These are phyloP conservation scores for Xylariaceae sp. DNA, from an alignment of 2,329 filamentous ascomycete genomes.

Conservation along the genomic window DNA sequence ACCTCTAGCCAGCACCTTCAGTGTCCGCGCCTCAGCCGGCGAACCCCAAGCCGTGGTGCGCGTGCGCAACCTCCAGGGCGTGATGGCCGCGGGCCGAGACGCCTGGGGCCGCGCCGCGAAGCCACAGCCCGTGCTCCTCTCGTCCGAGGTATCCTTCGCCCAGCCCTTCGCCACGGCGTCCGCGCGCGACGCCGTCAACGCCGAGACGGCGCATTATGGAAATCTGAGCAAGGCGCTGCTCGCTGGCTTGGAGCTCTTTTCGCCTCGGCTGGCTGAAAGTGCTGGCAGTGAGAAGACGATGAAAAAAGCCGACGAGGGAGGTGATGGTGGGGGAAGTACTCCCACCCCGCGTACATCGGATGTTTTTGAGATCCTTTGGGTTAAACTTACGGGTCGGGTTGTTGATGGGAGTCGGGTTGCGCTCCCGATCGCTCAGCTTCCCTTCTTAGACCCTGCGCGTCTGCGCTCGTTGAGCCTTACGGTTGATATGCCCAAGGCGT, in stretches of 20 bases:
- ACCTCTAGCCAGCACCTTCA: conserved; percentile 34
- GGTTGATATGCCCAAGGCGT: conserved; percentile 61
- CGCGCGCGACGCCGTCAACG: conserved; percentile 52
- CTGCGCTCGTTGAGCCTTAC: conserved; percentile 47
- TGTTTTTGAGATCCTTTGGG: conserved; percentile 36
- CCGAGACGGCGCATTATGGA: conserved; percentile 73
- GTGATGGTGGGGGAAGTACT: background rate
- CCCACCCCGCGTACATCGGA: conserved; percentile 23
- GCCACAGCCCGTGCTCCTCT: conserved; percentile 57
- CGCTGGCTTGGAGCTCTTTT: conserved; percentile 36
- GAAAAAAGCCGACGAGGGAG: background rate
- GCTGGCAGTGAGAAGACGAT: conserved; percentile 3
- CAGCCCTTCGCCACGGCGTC: conserved; percentile 54
- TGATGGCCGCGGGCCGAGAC: conserved; percentile 53
- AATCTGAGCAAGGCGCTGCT: conserved; percentile 61
- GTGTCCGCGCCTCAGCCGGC: conserved; percentile 36
- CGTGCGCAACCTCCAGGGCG: conserved; percentile 56
- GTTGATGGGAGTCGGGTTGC: conserved; percentile 31
- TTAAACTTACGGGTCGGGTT: conserved; percentile 33
- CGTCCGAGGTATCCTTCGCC: conserved; percentile 52
- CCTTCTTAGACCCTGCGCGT: conserved; percentile 33
- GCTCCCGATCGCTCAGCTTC: conserved; percentile 28
- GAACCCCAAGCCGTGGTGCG: conserved; percentile 50
- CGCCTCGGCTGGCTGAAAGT: conserved; percentile 8
- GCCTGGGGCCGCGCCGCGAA: conserved; percentile 60